These are phyloP conservation scores for Hysterium pulicare DNA, from an alignment of 2,329 filamentous ascomycete species.

Conservation along the genomic window DNA sequence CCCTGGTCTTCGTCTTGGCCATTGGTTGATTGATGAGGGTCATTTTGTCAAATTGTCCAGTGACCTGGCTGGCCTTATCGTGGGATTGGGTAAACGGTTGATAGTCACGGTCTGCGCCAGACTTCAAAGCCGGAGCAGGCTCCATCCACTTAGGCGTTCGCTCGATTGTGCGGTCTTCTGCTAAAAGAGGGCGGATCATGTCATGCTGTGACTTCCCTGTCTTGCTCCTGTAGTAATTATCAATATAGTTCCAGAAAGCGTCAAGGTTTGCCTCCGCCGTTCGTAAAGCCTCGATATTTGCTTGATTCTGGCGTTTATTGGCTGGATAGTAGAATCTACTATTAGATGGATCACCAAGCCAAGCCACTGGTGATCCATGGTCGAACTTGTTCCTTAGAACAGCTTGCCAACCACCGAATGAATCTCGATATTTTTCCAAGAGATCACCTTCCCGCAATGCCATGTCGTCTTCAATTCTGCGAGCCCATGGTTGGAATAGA, in stretches of 20 bases:
- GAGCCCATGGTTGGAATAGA: constrained; percentile 50
- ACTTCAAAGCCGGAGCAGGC: constrained; percentile 8
- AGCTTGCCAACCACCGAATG: no score
- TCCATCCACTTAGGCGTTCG: constrained; percentile 52
- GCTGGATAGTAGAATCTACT: constrained; percentile 48
- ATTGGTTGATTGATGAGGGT: constrained; percentile 14
- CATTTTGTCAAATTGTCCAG: constrained; percentile 9
- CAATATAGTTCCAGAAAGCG: constrained; percentile 43
- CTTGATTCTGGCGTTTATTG: constrained; percentile 46
- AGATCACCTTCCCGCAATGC: no score
- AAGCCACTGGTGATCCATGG: no score
- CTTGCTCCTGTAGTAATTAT: constrained; percentile 15
- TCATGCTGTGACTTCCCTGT: constrained; percentile 7
- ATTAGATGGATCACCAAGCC: constrained; percentile 32
- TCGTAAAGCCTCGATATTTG: constrained; percentile 43
- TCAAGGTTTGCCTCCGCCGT: constrained; percentile 50
- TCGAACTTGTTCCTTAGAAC: no score
- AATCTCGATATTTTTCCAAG: no score
- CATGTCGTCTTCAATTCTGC: constrained; percentile 34
- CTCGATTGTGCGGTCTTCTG: constrained; percentile 36
- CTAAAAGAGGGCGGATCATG: constrained; percentile 10
- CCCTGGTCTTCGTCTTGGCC: constrained; percentile 23
- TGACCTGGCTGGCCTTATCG: constrained; percentile 16
- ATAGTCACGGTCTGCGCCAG: neutral
- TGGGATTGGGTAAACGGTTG: constrained; percentile 22